phyloP scores from a whole-genome alignment of 768 basidiomycete genomes.

The Leccinum barrowsii region DNA sequence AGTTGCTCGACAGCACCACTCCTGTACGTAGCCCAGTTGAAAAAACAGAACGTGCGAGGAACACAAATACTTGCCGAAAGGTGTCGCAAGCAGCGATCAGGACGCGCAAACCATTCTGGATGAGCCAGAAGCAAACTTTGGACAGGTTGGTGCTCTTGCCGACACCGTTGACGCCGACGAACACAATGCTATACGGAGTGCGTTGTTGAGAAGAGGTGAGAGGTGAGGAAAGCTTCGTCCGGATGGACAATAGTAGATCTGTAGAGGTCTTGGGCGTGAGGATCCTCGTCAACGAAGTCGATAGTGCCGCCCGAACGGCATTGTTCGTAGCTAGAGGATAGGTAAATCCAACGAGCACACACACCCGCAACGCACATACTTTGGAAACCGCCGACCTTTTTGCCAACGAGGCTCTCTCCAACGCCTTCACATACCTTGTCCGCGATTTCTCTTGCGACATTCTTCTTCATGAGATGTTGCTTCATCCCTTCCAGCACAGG shows the following conservation, averaged over 20 bases:
- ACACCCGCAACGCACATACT: constrained; percentile 45
- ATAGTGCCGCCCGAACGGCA: constrained; percentile 80
- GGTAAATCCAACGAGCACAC: constrained; percentile 1
- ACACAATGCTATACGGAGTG: constrained; percentile 88
- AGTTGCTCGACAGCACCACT: constrained; percentile 98
- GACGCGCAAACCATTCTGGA: constrained; percentile 91
- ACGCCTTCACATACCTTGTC: constrained; percentile 94
- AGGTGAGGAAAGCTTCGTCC: constrained; percentile 77
- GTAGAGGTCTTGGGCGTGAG: constrained; percentile 96
- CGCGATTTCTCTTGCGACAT: constrained; percentile 93
- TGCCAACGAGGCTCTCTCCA: constrained; percentile 85
- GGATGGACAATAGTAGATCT: constrained; percentile 91
- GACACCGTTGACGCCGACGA: constrained; percentile 98
- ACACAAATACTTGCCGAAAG: constrained; percentile 58
- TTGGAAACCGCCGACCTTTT: constrained; percentile 86
- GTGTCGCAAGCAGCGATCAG: constrained; percentile 99
- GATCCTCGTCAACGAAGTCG: constrained; percentile 85
- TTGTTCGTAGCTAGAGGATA: constrained; percentile 65
- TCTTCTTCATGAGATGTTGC: constrained; percentile 97
- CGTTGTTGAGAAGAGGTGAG: constrained; percentile 73
- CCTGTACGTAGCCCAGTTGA: constrained; percentile 35
- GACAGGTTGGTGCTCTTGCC: constrained; percentile 98
- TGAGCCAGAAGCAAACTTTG: constrained; percentile 98
- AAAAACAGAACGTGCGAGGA: not conserved
- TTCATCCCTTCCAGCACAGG: constrained; percentile 94